Conservation (phyloP, 352 stramenopile species). For the Phytophthora aleatoria region DNA sequence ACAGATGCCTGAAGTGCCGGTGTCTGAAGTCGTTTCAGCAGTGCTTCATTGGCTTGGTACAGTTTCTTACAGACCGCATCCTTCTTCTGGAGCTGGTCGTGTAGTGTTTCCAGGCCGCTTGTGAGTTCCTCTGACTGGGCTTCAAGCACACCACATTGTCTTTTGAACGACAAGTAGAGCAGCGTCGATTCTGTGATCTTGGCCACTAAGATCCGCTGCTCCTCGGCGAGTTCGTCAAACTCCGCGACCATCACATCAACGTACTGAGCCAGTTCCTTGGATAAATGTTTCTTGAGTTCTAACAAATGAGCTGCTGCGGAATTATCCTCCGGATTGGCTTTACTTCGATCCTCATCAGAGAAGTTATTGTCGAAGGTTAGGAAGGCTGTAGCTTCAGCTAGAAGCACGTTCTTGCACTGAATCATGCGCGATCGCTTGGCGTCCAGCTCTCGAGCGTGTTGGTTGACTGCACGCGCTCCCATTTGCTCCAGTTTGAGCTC, state of each 20-base stretch:
- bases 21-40: constrained; percentile 48
- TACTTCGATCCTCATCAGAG: constrained; percentile 4
- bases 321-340: constrained; percentile 20
- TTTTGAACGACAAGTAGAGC: constrained; percentile 64
- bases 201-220: constrained; percentile 55
- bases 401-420: constrained; percentile 44
- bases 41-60: constrained; percentile 66
- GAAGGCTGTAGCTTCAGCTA: constrained; percentile 53
- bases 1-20: constrained; percentile 16
- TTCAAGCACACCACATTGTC: constrained; percentile 51
- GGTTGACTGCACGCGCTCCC: constrained; percentile 29
- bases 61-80: constrained; percentile 63
- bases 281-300: constrained; percentile 51
- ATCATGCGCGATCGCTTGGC: constrained; percentile 49
- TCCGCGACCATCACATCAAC: constrained; percentile 53
- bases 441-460: constrained; percentile 45
- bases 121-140: constrained; percentile 40
- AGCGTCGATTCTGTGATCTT: constrained; percentile 69
- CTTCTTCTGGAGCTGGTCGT: constrained; percentile 54
- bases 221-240: constrained; percentile 62
- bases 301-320: constrained; percentile 36
- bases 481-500: constrained; percentile 47
- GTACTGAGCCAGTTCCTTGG: constrained; percentile 50
- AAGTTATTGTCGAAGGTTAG: constrained; percentile 33
- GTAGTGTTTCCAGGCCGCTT: constrained; percentile 35